Percentiles rank a stretch among this genome's conserved stretches.
Evolutionary conservation across 768 basidiomycete genomes (phyloP).

Genomic region (Mycena amicta): DNA sequence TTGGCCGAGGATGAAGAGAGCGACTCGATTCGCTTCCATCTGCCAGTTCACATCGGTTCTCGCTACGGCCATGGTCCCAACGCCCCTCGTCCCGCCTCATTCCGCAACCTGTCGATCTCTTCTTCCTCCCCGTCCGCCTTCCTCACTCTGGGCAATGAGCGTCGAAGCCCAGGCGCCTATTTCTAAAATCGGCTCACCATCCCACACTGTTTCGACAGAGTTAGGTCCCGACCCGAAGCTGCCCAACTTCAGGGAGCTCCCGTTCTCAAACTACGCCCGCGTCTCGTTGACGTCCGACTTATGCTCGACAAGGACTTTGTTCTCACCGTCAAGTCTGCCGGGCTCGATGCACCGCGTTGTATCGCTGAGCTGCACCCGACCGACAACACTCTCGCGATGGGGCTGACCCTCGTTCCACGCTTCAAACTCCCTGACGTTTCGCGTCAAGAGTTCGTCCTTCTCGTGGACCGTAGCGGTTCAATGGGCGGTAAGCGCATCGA

Average conservation of each 20-base stretch:
- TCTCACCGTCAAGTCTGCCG: conserved; percentile 39
- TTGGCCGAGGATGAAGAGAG: conserved; percentile 18
- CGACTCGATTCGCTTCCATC: conserved; percentile 19
- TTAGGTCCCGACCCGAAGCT: conserved; percentile 20
- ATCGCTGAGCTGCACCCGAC: conserved; percentile 37
- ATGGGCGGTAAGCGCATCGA: conserved; percentile 37
- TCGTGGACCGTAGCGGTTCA: conserved; percentile 48
- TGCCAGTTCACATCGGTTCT: conserved; percentile 17
- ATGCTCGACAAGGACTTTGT: conserved; percentile 42
- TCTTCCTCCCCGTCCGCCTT: conserved; percentile 2
- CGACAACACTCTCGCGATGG: conserved; percentile 35
- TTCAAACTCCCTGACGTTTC: conserved; percentile 38
- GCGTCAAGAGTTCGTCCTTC: conserved; percentile 48
- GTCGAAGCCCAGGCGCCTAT: conserved; percentile 20
- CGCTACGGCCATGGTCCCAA: conserved; percentile 23
- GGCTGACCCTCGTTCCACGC: conserved; percentile 44
- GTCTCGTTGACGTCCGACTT: conserved; percentile 16
- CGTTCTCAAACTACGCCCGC: conserved; percentile 19
- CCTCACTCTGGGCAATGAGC: conserved; percentile 9
- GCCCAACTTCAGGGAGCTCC: conserved; percentile 20
- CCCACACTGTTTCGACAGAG: conserved; percentile 23
- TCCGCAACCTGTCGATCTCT: background rate
- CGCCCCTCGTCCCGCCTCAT: background rate
- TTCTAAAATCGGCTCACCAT: conserved; percentile 17
- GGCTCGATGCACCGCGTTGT: conserved; percentile 45